These are phyloP conservation scores for Salvia sclarea DNA, from an alignment of 305 asterid species.

Conservation along the genomic window DNA sequence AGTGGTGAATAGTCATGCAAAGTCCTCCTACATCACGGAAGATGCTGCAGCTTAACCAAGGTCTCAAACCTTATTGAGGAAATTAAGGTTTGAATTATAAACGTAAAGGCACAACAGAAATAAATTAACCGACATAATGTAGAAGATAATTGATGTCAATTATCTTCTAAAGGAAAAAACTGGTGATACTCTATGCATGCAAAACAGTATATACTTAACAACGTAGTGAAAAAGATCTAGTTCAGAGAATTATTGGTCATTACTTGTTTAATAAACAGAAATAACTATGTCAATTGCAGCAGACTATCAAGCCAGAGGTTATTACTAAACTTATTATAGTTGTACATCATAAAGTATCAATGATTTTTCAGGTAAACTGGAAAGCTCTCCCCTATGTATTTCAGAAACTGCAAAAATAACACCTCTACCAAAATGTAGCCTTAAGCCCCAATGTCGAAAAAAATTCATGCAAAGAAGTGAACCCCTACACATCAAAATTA, in stretches of 20 bases:
- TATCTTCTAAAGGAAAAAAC: neutral
- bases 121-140: neutral
- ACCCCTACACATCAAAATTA: neutral
- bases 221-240: no score
- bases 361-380: neutral
- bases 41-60: conserved; percentile 14
- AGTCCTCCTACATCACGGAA: neutral
- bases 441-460: neutral
- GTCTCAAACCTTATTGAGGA: neutral
- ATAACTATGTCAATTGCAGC: no score
- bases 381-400: neutral
- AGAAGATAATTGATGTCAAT: neutral
- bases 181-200: no score
- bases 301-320: no score
- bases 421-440: neutral
- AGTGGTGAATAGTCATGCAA: neutral
- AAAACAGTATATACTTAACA: no score
- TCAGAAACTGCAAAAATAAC: neutral
- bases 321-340: no score
- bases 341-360: no score
- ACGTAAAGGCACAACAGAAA: neutral
- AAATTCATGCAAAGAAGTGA: neutral
- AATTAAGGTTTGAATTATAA: neutral
- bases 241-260: no score
- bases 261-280: no score